Evolutionary conservation across 2,329 filamentous ascomycete species (phyloP).

Genomic region (Sarocladium brachiariae): DNA sequence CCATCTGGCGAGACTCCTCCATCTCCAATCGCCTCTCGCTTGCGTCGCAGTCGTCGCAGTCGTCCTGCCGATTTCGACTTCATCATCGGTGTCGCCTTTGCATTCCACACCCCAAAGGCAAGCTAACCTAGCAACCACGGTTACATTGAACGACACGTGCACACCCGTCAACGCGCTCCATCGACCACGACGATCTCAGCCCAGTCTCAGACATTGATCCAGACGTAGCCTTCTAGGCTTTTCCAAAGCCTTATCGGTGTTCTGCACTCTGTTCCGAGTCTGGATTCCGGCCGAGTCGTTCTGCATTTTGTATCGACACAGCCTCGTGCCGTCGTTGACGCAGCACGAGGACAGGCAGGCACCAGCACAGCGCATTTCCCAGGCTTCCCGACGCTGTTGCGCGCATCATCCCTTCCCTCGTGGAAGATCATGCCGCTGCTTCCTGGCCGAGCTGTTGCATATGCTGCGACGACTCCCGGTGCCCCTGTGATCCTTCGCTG

Average conservation of each 20-base stretch:
- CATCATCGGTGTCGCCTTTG: too few species aligned
- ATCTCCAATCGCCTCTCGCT: too few species aligned
- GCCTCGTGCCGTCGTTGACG: constrained; percentile 8
- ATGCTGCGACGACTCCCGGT: not conserved
- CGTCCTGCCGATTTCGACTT: too few species aligned
- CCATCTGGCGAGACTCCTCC: too few species aligned
- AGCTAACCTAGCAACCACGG: not conserved
- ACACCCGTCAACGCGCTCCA: not conserved
- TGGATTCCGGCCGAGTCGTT: not conserved
- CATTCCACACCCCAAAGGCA: not conserved
- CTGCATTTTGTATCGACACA: not conserved
- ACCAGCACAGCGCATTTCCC: not conserved
- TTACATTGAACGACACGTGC: constrained; percentile 3
- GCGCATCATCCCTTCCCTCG: not conserved
- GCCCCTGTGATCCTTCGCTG: not conserved
- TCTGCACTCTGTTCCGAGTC: too few species aligned
- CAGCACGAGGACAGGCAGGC: constrained; percentile 8
- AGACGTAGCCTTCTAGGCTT: too few species aligned
- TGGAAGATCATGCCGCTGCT: constrained; percentile 1
- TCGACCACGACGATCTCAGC: not conserved
- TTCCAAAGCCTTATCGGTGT: too few species aligned
- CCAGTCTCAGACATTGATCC: constrained; percentile 1
- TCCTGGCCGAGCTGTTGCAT: not conserved
- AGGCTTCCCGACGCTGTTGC: not conserved
- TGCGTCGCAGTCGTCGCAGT: too few species aligned